A percentile compares a stretch with the other conserved stretches of the same genome.
Conservation (phyloP, 352 stramenopile genomes). For the Halophytophthora polymorphica region DNA sequence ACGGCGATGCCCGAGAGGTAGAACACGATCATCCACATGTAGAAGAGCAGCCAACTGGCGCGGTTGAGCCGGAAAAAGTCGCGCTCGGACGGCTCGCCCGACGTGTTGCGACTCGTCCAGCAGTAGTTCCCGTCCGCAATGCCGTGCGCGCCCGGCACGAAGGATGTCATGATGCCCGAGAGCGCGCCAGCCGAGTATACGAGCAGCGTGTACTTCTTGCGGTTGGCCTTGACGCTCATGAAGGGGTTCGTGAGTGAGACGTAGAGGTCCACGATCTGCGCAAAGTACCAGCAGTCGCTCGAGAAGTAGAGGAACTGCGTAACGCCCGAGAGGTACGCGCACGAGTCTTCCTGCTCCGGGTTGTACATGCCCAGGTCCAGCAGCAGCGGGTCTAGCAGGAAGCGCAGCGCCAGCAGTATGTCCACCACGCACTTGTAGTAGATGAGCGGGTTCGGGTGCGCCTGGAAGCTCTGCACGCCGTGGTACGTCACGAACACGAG, state of each 20-base stretch:
- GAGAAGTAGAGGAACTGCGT: slow-evolving; percentile 80
- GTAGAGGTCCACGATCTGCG: slow-evolving; percentile 72
- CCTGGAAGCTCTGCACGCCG: slow-evolving; percentile 70
- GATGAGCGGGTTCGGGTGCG: slow-evolving; percentile 81
- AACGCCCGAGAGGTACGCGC: slow-evolving; percentile 57
- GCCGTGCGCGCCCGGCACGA: slow-evolving; percentile 39
- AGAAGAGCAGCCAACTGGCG: slow-evolving; percentile 76
- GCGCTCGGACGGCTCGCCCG: slow-evolving; percentile 23
- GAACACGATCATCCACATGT: slow-evolving; percentile 85
- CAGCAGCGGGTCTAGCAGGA: slow-evolving; percentile 68
- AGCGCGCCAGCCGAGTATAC: slow-evolving; percentile 45
- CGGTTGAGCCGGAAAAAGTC: slow-evolving; percentile 73
- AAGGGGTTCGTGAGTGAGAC: slow-evolving; percentile 83
- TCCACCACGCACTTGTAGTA: slow-evolving; percentile 82
- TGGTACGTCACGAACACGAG: slow-evolving; percentile 81
- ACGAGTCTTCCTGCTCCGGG: slow-evolving; percentile 25
- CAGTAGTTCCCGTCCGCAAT: slow-evolving; percentile 77
- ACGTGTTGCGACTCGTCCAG: slow-evolving; percentile 63
- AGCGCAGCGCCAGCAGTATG: slow-evolving; percentile 62
- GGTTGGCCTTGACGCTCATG: slow-evolving; percentile 71
- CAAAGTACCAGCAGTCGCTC: slow-evolving; percentile 84
- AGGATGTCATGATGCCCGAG: slow-evolving; percentile 36
- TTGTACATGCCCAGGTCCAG: slow-evolving; percentile 48
- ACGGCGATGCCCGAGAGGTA: slow-evolving; percentile 75
- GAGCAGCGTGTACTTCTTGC: slow-evolving; percentile 51